Conservation (phyloP, 768 basidiomycete species). For the Tephrocybe sp. region DNA sequence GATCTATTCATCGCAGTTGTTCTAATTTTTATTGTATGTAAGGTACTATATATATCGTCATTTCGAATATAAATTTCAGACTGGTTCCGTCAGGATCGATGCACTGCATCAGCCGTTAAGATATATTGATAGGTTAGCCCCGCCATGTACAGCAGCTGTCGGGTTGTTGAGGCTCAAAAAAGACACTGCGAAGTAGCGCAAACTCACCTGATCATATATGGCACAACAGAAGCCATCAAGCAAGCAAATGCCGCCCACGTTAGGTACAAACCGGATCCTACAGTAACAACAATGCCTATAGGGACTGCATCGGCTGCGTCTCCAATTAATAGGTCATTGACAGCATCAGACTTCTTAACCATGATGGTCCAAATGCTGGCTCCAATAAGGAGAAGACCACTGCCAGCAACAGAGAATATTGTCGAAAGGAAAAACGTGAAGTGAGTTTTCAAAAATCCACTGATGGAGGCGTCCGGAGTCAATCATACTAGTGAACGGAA, state of each 20-base stretch:
- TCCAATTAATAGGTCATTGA: constrained; percentile 52
- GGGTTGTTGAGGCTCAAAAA: background rate
- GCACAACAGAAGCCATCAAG: constrained; percentile 61
- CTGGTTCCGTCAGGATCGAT: constrained; percentile 12
- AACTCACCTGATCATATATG: constrained; percentile 74
- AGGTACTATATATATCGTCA: constrained; percentile 1
- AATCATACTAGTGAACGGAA: constrained; percentile 9
- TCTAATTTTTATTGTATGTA: constrained; percentile 4
- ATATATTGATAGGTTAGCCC: constrained; percentile 41
- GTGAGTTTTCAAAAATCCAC: constrained; percentile 65
- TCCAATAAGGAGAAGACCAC: constrained; percentile 62
- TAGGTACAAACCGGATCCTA: constrained; percentile 61
- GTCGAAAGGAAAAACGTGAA: constrained; percentile 68
- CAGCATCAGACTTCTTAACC: constrained; percentile 56
- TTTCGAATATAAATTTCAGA: background rate
- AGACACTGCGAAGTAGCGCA: constrained; percentile 2
- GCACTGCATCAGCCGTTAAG: constrained; percentile 20
- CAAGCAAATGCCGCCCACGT: constrained; percentile 75
- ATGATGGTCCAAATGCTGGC: constrained; percentile 78
- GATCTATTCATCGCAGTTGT: too few relatives aligned
- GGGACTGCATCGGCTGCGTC: constrained; percentile 32
- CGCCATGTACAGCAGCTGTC: constrained; percentile 77
- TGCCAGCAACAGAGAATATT: constrained; percentile 55
- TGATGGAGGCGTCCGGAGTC: constrained; percentile 27
- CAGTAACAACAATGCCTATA: constrained; percentile 62